Percentiles rank a stretch among this genome's conserved stretches.
Conservation (phyloP, 495 filamentous ascomycete species). For the Apodospora peruviana region DNA sequence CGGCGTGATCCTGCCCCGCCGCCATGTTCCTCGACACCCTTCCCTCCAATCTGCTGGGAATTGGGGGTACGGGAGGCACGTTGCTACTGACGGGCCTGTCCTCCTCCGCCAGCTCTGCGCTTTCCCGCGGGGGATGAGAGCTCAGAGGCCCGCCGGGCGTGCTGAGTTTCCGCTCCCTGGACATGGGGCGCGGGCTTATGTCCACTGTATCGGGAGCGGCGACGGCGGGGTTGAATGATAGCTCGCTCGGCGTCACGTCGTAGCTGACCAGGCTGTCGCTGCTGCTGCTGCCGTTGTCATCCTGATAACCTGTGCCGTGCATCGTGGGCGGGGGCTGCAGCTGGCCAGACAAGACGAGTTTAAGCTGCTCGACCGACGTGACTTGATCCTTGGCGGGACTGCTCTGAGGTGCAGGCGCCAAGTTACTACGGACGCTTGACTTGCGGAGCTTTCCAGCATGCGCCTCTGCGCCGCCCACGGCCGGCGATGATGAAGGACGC, state of each 20-base stretch:
- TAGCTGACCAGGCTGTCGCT: slow-evolving; percentile 56
- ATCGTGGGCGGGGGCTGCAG: slow-evolving; percentile 22
- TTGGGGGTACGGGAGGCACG: slow-evolving; percentile 40
- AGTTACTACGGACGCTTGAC: slow-evolving; percentile 37
- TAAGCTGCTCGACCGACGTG: slow-evolving; percentile 83
- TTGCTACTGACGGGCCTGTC: neutral
- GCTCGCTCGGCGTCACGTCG: slow-evolving; percentile 47
- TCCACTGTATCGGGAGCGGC: slow-evolving; percentile 11
- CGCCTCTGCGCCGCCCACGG: slow-evolving; percentile 7
- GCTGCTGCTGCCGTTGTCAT: slow-evolving; percentile 46
- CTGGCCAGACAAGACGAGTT: slow-evolving; percentile 60
- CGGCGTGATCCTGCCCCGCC: slow-evolving; percentile 8
- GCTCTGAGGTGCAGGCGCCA: slow-evolving; percentile 44
- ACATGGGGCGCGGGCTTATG: slow-evolving; percentile 12
- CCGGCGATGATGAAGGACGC: slow-evolving; percentile 35
- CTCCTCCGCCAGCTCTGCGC: slow-evolving; percentile 12
- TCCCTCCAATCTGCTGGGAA: slow-evolving; percentile 25
- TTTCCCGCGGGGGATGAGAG: slow-evolving; percentile 35
- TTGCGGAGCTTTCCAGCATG: slow-evolving; percentile 31
- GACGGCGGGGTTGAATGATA: slow-evolving; percentile 41
- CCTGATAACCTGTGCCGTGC: slow-evolving; percentile 18
- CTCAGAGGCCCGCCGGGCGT: slow-evolving; percentile 37
- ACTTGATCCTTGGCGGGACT: slow-evolving; percentile 56
- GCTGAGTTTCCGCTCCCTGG: slow-evolving; percentile 15
- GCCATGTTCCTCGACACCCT: slow-evolving; percentile 13